Evolutionary conservation across 1,284 basidiomycete species (phyloP).

Genomic region (Albatrellus sp.): DNA sequence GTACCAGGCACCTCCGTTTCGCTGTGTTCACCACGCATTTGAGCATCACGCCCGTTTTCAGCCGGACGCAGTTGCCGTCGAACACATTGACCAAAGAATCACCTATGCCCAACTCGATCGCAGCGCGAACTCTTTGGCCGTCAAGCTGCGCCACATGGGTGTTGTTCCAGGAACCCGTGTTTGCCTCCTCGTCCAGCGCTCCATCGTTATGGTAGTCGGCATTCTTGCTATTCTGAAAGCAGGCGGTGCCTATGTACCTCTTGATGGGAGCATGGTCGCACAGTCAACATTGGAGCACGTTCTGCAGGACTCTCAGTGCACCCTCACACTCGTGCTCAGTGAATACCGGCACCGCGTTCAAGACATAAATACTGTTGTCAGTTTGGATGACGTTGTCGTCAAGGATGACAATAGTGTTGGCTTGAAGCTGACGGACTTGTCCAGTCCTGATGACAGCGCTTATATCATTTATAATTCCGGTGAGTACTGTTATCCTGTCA

Average conservation of each 20-base stretch:
- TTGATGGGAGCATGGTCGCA: constrained; percentile 45
- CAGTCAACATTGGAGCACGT: constrained; percentile 41
- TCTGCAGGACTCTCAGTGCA: constrained; percentile 31
- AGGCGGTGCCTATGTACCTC: constrained; percentile 42
- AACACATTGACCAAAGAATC: constrained; percentile 33
- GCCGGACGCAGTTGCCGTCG: constrained; percentile 34
- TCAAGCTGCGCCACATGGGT: constrained; percentile 29
- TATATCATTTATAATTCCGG: constrained; percentile 55
- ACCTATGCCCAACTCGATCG: constrained; percentile 38
- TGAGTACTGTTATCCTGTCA: constrained; percentile 16
- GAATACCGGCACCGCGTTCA: constrained; percentile 32
- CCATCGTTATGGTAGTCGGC: constrained; percentile 40
- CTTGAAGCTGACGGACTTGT: constrained; percentile 26
- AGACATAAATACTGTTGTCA: constrained; percentile 16
- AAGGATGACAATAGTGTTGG: constrained; percentile 16
- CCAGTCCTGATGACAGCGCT: constrained; percentile 29
- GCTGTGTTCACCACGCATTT: constrained; percentile 46
- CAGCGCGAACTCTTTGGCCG: constrained; percentile 35
- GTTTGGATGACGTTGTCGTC: constrained; percentile 28
- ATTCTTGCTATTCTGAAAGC: constrained; percentile 44
- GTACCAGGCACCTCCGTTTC: constrained; percentile 24
- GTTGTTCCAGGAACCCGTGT: constrained; percentile 36
- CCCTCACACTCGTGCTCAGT: constrained; percentile 30
- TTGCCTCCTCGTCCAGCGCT: constrained; percentile 40
- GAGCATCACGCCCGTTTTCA: constrained; percentile 27